Percentiles rank a stretch among this genome's conserved stretches.
Conservation (phyloP, 2,329 filamentous ascomycete genomes). For the Cladosporium sp. region DNA sequence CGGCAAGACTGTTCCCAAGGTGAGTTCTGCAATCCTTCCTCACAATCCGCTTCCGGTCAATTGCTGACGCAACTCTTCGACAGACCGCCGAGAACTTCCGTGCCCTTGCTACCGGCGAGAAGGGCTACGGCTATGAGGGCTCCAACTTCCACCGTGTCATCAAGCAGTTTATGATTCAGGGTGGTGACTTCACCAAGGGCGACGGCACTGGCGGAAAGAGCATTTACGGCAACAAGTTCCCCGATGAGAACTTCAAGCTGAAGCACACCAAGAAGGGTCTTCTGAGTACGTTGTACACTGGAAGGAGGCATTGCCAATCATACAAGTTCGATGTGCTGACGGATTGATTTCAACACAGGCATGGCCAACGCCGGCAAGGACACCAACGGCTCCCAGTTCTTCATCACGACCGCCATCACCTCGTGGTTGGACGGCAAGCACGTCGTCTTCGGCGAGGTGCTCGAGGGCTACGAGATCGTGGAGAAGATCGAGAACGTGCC, state of each 20-base stretch:
- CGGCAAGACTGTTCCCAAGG: conserved; percentile 80
- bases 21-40: conserved; percentile 26
- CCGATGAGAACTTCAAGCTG: conserved; percentile 92
- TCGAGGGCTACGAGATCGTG: conserved; percentile 79
- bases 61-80: too few relatives aligned
- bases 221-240: conserved; percentile 80
- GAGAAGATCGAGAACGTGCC: conserved; percentile 71
- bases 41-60: too few relatives aligned
- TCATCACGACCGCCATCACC: conserved; percentile 81
- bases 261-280: conserved; percentile 83
- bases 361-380: conserved; percentile 84
- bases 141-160: conserved; percentile 88
- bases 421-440: conserved; percentile 79
- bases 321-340: neutral
- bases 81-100: conserved; percentile 70
- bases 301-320: too few relatives aligned
- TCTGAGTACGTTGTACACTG: conserved; percentile 51
- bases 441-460: conserved; percentile 84
- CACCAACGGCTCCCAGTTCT: conserved; percentile 87
- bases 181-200: conserved; percentile 79
- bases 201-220: conserved; percentile 83
- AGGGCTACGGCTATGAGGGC: conserved; percentile 78
- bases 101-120: conserved; percentile 77
- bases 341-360: conserved; percentile 39
- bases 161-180: conserved; percentile 89